Base-by-base conservation (phyloP, 2,329 filamentous ascomycete species). In the Calycina herbarum region DNA sequence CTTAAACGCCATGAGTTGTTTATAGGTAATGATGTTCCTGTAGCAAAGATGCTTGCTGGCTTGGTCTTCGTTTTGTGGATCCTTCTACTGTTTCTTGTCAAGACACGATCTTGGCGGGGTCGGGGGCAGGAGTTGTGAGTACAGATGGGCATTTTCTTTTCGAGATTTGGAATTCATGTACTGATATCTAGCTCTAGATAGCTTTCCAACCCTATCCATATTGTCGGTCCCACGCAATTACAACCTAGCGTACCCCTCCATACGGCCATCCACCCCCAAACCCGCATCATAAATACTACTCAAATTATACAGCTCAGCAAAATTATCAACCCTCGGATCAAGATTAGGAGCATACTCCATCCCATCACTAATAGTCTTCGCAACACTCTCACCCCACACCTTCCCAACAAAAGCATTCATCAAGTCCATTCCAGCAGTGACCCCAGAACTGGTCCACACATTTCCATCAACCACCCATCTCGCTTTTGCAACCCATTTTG, bases 391-490 rank as follows among this genome's bases (percentile, higher is more conserved):
- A 0, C 86, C 86, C 75, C 82, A 89, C 3, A 84, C 76, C 38
- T 80, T 76, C 42, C 73, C 79, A 20, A 89, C 79, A 76, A 84
- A 89, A 1, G 84, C 86, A 72, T 86, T 80, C 56, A 81, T 84
- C 66, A 84, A 78, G 78, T 90, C 87, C 57, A 88, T 88, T 0
- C 87, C 87, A 1, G 87, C 86, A 61, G 82, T 82, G 5, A 89
- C 82, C 0, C 89, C 88, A 0, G 86, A 87, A 1, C 85, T 85
- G 3, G 85, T 86, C 87, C 88, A 91, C 7, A 90, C 78, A 65
- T 89, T 88, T 3, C 85, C 87, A 75, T 91, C 88, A 0, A 81
- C 78, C 0, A 89, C 84, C 85, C 86, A 66, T 48, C 89, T 80
- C 24, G 89, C 89, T 33, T 81, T 80, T 0, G 80, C 76, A 31